phyloP scores from a whole-genome alignment of 345 rosid genomes.

The Syzygium grande region DNA sequence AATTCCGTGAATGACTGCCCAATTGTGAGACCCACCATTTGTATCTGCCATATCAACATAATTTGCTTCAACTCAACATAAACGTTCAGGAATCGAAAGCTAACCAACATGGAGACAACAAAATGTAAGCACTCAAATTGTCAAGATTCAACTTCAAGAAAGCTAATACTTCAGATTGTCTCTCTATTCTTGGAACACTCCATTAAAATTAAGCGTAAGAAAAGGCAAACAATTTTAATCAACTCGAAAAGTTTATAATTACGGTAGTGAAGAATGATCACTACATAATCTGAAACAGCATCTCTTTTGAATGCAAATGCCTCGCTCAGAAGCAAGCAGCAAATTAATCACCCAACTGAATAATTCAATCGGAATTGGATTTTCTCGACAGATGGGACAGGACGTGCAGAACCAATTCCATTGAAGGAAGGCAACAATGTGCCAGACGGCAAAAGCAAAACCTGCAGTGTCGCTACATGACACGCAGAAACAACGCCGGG shows the following conservation, averaged over 20 bases:
- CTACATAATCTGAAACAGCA: neutral
- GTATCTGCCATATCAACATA: constrained; percentile 36
- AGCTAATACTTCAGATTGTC: neutral
- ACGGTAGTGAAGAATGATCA: neutral
- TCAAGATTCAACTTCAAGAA: neutral
- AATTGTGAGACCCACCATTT: constrained; percentile 39
- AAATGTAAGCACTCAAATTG: neutral
- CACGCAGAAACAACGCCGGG: neutral
- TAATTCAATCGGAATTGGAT: neutral
- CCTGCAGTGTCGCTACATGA: neutral
- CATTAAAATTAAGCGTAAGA: neutral
- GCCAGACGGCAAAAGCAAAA: neutral
- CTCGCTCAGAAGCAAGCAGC: neutral
- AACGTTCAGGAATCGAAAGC: neutral
- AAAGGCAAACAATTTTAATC: neutral
- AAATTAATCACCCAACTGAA: neutral
- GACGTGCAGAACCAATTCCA: neutral
- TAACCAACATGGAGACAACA: neutral
- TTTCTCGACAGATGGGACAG: neutral
- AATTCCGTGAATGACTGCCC: constrained; percentile 48
- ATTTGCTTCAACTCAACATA: neutral
- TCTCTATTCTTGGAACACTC: neutral
- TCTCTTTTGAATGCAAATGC: neutral
- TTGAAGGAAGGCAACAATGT: neutral
- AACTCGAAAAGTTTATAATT: neutral